Conservation (phyloP, 305 asterid genomes). For the Coffea humblotiana region DNA sequence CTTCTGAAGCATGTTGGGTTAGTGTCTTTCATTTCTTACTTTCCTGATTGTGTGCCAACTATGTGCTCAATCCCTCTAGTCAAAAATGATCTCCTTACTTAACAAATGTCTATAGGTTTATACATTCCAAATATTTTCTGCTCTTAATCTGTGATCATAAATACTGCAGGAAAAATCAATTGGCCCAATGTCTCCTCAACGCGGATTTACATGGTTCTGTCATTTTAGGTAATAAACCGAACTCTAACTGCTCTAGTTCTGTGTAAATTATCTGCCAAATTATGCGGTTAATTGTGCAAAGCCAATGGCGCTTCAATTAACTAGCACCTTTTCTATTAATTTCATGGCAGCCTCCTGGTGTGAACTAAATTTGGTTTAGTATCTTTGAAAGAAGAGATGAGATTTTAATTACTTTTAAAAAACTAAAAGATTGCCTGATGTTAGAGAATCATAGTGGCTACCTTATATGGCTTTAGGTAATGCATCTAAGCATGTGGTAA, state of each 20-base stretch:
- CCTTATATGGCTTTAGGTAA: not conserved
- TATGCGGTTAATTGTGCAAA: not conserved
- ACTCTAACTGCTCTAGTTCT: slow-evolving; percentile 16
- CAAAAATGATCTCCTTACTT: slow-evolving; percentile 2
- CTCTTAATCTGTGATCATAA: slow-evolving; percentile 12
- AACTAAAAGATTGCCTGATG: not conserved
- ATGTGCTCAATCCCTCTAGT: not conserved
- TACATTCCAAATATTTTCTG: not conserved
- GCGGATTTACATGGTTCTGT: slow-evolving; percentile 82
- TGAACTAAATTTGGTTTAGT: not conserved
- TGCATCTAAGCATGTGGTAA: not conserved
- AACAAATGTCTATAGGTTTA: not conserved
- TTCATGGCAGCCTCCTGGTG: not conserved
- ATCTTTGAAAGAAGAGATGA: not conserved
- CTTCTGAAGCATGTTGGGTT: slow-evolving; percentile 72
- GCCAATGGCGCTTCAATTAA: not conserved
- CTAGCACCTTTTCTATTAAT: not conserved
- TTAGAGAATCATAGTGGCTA: not conserved
- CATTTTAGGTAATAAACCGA: slow-evolving; percentile 56
- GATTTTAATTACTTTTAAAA: not conserved
- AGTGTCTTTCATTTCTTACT: slow-evolving; percentile 25
- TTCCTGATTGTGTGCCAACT: not conserved
- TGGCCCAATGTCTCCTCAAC: slow-evolving; percentile 68
- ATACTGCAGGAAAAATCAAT: slow-evolving; percentile 75
- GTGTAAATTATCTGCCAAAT: not conserved